Base-by-base conservation (phyloP, 768 basidiomycete species). In the Leccinum obscurum region DNA sequence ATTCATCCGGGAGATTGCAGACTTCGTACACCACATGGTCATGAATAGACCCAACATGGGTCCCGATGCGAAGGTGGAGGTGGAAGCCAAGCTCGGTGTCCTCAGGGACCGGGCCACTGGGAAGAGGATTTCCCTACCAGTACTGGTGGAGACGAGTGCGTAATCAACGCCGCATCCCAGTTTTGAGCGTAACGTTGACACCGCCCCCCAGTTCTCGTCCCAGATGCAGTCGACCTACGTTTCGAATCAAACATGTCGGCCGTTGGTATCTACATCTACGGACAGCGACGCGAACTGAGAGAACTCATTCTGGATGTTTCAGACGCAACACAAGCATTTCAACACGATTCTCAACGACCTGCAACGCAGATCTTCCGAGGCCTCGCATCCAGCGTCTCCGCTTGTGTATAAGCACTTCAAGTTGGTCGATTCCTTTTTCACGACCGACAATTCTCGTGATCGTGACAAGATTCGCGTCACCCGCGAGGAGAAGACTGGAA, bases 241-340 rank as follows among this genome's bases (percentile, higher is more conserved):
- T 98, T 98, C 73, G 91, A 95, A 72, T 90, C 93, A 61, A 95
- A 96, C 71, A 98, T 99, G 95, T 84, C 92, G 48, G 76, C 81
- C 63, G 93, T 96, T 70, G 69, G 89, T 82, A 28, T 61, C 58
- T 58, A 53, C 52, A 49, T 44, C 58, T 39, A 52, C 50, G 50
- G 35, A 56, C 17, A 17, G 30, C 49, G 56, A 66, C 26, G 6
- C 50, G 51, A 55, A 15, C 66, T 20, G 20, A 22, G 34, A 59
- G 46, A 53, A 59, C 65, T 66, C 59, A 65, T 54, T 17, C 52
- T 34, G 39, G 57, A 55, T 57, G 52, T 64, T 58, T 60, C 68
- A 96, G 93, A 76, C 77, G 64, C 95, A 98, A 75, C 95, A 98
- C 75, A 86, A 84, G 71, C 86, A 90, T 66, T 94, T 85, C 77